phyloP scores from a whole-genome alignment of 768 basidiomycete species.

The Hygrocybe punicea region DNA sequence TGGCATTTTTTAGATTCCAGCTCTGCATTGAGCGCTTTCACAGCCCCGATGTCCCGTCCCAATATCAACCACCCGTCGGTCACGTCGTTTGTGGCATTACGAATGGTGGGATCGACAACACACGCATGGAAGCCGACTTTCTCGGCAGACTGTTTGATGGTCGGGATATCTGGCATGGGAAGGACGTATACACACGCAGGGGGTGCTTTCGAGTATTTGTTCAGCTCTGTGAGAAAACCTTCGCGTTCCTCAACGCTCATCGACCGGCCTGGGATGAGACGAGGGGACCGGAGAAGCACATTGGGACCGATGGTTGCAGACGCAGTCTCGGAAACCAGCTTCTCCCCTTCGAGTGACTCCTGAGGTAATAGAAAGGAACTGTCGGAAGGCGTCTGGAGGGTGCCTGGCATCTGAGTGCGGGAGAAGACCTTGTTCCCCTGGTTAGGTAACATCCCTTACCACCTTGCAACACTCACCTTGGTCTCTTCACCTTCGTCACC shows the following conservation, averaged over 20 bases:
- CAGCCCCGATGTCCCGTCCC: conserved; percentile 49
- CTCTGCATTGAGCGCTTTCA: conserved; percentile 39
- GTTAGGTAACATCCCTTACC: conserved; percentile 31
- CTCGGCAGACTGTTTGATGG: conserved; percentile 40
- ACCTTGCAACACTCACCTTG: conserved; percentile 34
- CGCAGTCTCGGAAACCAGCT: conserved; percentile 15
- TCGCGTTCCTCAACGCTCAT: conserved; percentile 55
- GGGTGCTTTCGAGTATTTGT: conserved; percentile 30
- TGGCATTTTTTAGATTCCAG: conserved; percentile 21
- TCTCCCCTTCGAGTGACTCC: conserved; percentile 20
- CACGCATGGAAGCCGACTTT: conserved; percentile 45
- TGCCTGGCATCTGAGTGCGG: conserved; percentile 53
- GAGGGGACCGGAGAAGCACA: conserved; percentile 29
- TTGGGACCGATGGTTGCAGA: conserved; percentile 13
- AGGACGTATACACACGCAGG: conserved; percentile 49
- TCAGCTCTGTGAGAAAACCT: conserved; percentile 47
- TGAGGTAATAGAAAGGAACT: conserved; percentile 18
- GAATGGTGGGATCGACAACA: conserved; percentile 27
- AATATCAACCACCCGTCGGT: conserved; percentile 50
- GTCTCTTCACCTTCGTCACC: conserved; percentile 22
- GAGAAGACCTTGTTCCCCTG: conserved; percentile 4
- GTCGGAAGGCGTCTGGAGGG: conserved; percentile 50
- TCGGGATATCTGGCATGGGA: conserved; percentile 43
- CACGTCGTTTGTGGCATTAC: conserved; percentile 23
- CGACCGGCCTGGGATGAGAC: conserved; percentile 28